Evolutionary conservation across 164 flowering plant species (phyloP).

Genomic region (Litsea cubeba): DNA sequence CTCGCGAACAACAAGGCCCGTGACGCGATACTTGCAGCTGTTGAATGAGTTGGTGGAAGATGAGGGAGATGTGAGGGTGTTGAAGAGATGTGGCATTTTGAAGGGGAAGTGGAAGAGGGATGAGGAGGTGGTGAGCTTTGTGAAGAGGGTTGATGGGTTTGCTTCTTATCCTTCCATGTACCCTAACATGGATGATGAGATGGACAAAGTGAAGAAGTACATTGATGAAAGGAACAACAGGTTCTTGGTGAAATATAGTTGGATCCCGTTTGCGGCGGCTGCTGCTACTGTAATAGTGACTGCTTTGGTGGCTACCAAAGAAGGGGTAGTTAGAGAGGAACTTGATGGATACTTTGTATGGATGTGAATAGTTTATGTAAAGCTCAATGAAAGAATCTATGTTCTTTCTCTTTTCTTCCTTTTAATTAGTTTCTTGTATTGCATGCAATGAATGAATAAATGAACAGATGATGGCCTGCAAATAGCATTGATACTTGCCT

Average conservation of each 20-base stretch:
- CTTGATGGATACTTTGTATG: too few relatives aligned
- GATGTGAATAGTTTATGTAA: too few relatives aligned
- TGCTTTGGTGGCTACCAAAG: not conserved
- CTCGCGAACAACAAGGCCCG: not conserved
- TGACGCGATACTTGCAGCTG: not conserved
- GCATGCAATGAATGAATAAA: too few relatives aligned
- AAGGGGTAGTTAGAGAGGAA: not conserved
- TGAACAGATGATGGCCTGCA: too few relatives aligned
- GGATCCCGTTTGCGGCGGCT: not conserved
- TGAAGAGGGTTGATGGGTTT: not conserved
- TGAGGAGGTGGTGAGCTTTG: not conserved
- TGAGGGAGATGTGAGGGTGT: slow-evolving; percentile 1
- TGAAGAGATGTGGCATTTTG: slow-evolving; percentile 1
- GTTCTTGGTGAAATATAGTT: slow-evolving; percentile 3
- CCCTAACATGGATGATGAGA: slow-evolving; percentile 1
- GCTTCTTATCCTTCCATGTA: slow-evolving; percentile 5
- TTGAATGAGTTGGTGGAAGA: not conserved
- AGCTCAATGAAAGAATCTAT: too few relatives aligned
- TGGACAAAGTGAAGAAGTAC: slow-evolving; percentile 4
- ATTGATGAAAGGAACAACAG: not conserved
- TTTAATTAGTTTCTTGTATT: too few relatives aligned
- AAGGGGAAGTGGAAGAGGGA: slow-evolving; percentile 5
- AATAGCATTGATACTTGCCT: too few relatives aligned
- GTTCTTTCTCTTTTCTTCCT: too few relatives aligned
- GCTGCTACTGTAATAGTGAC: not conserved